Base-by-base conservation (phyloP, 73 alveolate genomes). In the Durusdinium trenchii region DNA sequence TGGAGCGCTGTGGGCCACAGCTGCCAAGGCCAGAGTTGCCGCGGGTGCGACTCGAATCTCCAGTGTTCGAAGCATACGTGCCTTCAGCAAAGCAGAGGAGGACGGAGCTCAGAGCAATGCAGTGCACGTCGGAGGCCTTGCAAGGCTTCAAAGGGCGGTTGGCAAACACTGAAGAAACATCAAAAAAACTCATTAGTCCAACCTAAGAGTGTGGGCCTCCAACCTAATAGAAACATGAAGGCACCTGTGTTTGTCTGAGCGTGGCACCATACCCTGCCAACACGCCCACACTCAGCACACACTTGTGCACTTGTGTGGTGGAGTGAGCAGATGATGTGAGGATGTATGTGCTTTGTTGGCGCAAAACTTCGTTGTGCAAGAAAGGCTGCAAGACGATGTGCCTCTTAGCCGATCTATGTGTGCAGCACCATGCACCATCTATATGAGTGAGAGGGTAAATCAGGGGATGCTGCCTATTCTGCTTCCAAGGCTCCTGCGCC, bases 1-100 rank as follows among this genome's bases (percentile, higher is more conserved):
- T 36, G 26, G 51, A 73, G n/a, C 84, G 30, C 48, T 38, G 35
- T 36, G 12, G 52, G 14, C 84, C 84, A 36, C 84, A 23, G 87
- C 69, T 57, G 69, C 69, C 69, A 20, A 91, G 97, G 97, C 97
- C 26, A 91, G 81, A 45, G 97, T 75, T 3, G 97, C 97, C 46
- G 97, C 97, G 1, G 97, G 97, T 14, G 97, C 69, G 32, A 69
- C 97, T 5, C 86, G 97, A 3, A 64, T 91, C 87, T 91, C 97
- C 87, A 64, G 87, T 87, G 75, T 91, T 40, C 97, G 87, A 35
- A 46, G 28, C 75, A 75, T 91, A 7, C 57, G 20, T 6, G 97
- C 97, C 54, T 91, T 91, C 83, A 7, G 23, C 5, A 75, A 46
- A 3, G 54, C 60, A 23, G 78, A 45, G 14, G 97, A 91, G 96